phyloP scores from a whole-genome alignment of 1,284 basidiomycete species.

The Tilletia walkeri region DNA sequence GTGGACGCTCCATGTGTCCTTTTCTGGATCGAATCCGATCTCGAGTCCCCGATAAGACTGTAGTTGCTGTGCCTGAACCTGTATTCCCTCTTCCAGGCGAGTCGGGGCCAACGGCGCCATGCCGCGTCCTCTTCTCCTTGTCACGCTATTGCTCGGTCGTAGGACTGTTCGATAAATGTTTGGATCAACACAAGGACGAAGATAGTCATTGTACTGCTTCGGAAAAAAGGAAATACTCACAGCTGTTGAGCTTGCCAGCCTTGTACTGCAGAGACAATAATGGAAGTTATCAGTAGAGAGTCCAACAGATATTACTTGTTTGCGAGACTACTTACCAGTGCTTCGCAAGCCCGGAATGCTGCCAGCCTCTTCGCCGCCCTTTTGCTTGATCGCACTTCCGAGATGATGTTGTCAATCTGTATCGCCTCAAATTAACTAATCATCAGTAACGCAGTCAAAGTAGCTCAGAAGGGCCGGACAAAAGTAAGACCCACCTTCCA shows the following conservation, averaged over 20 bases:
- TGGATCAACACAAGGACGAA: no score
- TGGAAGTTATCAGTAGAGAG: neutral
- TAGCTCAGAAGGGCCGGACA: no score
- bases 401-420: constrained; percentile 1
- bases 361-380: constrained; percentile 7
- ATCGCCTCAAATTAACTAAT: no score
- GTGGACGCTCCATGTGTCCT: neutral
- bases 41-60: neutral
- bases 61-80: neutral
- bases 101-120: neutral
- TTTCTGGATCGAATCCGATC: neutral
- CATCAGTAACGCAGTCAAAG: no score
- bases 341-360: constrained; percentile 3
- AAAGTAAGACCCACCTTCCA: neutral
- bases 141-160: neutral
- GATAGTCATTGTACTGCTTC: neutral
- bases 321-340: neutral
- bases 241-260: neutral
- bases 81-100: neutral
- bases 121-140: neutral
- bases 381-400: neutral
- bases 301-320: neutral
- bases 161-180: no score
- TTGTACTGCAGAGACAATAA: constrained; percentile 3
- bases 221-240: neutral